Conservation (phyloP, 164 flowering plant species). For the Magnolia sinica region DNA sequence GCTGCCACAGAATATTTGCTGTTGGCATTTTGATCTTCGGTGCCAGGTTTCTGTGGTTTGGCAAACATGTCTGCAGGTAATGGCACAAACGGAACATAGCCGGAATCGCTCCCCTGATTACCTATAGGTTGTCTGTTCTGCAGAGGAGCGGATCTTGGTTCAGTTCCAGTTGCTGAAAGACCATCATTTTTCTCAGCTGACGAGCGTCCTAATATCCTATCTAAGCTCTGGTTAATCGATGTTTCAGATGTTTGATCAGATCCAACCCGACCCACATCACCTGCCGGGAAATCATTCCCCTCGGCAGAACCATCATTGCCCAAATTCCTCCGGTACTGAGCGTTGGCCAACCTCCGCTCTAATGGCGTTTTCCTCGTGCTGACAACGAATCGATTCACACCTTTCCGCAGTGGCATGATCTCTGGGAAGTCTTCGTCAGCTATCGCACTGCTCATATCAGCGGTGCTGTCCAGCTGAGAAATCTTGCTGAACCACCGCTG, state of each 20-base stretch:
- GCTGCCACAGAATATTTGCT: conserved; percentile 7
- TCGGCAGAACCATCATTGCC: conserved; percentile 30
- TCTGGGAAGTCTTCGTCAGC: conserved; percentile 68
- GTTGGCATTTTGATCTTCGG: conserved; percentile 12
- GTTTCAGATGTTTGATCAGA: conserved; percentile 18
- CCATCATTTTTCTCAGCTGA: conserved; percentile 17
- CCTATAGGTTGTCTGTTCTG: conserved; percentile 8
- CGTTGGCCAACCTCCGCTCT: conserved; percentile 55
- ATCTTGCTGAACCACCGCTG: conserved; percentile 62
- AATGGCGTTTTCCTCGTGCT: conserved; percentile 73
- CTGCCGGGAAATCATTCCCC: conserved; percentile 16
- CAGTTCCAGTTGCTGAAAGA: conserved; percentile 6
- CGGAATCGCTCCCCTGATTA: conserved; percentile 30
- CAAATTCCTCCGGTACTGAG: conserved; percentile 35
- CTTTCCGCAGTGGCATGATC: conserved; percentile 73
- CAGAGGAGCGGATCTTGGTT: conserved; percentile 12
- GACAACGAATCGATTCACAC: conserved; percentile 67
- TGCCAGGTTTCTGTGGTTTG: conserved; percentile 31
- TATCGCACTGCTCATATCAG: conserved; percentile 41
- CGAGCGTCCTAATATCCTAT: conserved; percentile 40
- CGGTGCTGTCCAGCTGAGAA: conserved; percentile 48
- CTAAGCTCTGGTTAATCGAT: conserved; percentile 30
- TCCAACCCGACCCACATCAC: conserved; percentile 8
- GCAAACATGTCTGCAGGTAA: conserved; percentile 66
- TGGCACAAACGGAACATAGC: conserved; percentile 67